Base-by-base conservation (phyloP, 176 grass and related monocot species). In the Rhipidocladum racemiflorum region DNA sequence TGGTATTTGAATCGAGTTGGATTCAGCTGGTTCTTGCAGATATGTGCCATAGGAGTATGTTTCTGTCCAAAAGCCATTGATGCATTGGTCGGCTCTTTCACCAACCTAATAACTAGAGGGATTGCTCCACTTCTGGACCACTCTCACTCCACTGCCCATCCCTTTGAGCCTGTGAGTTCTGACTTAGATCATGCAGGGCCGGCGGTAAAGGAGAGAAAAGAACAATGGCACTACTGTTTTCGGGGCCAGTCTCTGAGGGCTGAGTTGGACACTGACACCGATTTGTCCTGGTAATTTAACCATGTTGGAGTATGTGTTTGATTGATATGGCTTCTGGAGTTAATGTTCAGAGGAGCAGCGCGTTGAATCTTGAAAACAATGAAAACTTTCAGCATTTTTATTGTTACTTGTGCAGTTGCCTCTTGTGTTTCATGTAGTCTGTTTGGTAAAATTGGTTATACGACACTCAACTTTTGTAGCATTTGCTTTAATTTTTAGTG, bases 31-130 rank as follows among this genome's bases (percentile, higher is more conserved):
- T 18, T 56, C 20, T 55, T 72, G 23, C 57, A 65, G 18, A 25
- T 54, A 79, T 73, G 9, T 63, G 11, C 23, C 59, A 36, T 17
- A n/a, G n/a, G n/a, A n/a, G n/a, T n/a, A 72, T 65, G 16, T 70
- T 76, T 50, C 4, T 69, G 85, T 70, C 64, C 30, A 70, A 61
- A 69, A 75, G 35, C 36, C 10, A 83, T 88, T 83, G 64, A 83
- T 88, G 74, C 73, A 72, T 53, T 35, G 80, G 79, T 83, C 65
- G 65, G 73, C 24, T 24, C 70, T 77, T 82, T 83, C 85, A 87
- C 54, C 54, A 76, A 29, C 51, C 53, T 70, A 62, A 68, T 75
- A 57, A 75, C 71, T 27, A 20, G 60, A 50, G n/a, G 79, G 45
- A 21, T 67, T 81, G 68, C 69, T 46, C 21, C 36, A 45, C 44